Evolutionary conservation across 1,139 yeast genomes (phyloP), one percentile per base, ranked within the genome.

Genomic region (Yamadazyma epiphylla): DNA sequence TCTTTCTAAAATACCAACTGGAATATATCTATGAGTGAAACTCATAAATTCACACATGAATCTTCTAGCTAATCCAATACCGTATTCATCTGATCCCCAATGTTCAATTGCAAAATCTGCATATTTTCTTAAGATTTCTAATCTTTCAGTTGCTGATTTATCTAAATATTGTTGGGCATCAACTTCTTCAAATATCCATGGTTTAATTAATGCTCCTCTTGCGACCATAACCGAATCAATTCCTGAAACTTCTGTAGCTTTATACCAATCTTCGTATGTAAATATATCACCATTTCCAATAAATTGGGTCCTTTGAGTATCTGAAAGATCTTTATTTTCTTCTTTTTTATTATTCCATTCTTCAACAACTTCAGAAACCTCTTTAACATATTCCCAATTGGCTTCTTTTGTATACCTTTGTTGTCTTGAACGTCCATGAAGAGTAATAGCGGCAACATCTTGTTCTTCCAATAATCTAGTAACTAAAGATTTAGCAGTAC

Each of bases 81-180:
- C 99, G 55, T 82, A 89, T 48, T 87, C 96, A 51, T 91, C 99
- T 1, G 95, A 74, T 2, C 99, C 98, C 97, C 98, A 94, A 59
- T 94, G 98, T 47, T 88, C 89, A 43, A 91, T 68, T 0, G 98
- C 97, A 53, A 65, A 85, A 35, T 79, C 63, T 10, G 94, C 77
- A 52, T 80, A 91, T 32, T 70, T 71, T 40, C 68, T 67, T 46
- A 89, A 59, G 32, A 82, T 76, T 19, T 80, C 94, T 36, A 91
- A 70, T 56, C 99, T 76, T 58, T 91, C 96, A 22, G 80, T 66
- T n/a, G 96, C 80, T 3, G 87, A 69, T 59, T 91, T 94, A 58
- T 91, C 99, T 42, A 91, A 60, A 52, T 88, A 82, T 56, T 91
- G 97, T 48, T 79, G 78, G 6, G 94, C 70, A 35, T 89, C 94